Evolutionary conservation across 768 basidiomycete genomes (phyloP).

Genomic region (Podaxis sp.): DNA sequence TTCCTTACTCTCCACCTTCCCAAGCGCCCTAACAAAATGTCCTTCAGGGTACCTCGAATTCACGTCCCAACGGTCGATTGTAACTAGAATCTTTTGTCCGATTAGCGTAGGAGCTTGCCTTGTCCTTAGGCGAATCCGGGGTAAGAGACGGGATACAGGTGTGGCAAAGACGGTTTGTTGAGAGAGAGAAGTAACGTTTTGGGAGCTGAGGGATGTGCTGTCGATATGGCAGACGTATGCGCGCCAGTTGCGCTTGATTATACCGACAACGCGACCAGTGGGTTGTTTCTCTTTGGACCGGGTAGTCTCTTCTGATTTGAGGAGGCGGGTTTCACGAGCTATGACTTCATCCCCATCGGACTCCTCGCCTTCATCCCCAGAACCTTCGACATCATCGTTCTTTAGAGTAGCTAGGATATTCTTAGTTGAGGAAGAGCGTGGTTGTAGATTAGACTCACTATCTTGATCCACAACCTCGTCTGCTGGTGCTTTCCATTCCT

Average conservation of each 20-base stretch:
- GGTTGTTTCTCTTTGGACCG: constrained; percentile 70
- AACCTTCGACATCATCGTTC: constrained; percentile 85
- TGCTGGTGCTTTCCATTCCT: constrained; percentile 89
- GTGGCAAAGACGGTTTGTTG: constrained; percentile 94
- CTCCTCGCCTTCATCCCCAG: constrained; percentile 55
- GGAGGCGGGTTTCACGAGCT: constrained; percentile 40
- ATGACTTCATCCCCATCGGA: constrained; percentile 40
- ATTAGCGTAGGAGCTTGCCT: constrained; percentile 89
- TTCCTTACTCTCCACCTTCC: constrained; percentile 90
- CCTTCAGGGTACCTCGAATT: constrained; percentile 94
- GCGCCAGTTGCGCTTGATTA: constrained; percentile 95
- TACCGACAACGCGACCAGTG: constrained; percentile 87
- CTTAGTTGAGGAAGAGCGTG: constrained; percentile 5
- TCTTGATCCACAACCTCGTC: constrained; percentile 96
- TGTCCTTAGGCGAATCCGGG: constrained; percentile 91
- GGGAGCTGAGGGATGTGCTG: constrained; percentile 79
- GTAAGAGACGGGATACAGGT: constrained; percentile 87
- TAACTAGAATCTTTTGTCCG: constrained; percentile 93
- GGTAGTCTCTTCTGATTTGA: constrained; percentile 31
- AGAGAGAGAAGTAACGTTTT: constrained; percentile 74
- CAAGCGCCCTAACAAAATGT: constrained; percentile 92
- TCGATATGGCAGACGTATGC: constrained; percentile 98
- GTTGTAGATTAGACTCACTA: constrained; percentile 40
- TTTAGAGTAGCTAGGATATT: constrained; percentile 63
- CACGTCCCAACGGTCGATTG: constrained; percentile 89